Base-by-base conservation (phyloP, 208 protist genomes). In the Leishmania mexicana region DNA sequence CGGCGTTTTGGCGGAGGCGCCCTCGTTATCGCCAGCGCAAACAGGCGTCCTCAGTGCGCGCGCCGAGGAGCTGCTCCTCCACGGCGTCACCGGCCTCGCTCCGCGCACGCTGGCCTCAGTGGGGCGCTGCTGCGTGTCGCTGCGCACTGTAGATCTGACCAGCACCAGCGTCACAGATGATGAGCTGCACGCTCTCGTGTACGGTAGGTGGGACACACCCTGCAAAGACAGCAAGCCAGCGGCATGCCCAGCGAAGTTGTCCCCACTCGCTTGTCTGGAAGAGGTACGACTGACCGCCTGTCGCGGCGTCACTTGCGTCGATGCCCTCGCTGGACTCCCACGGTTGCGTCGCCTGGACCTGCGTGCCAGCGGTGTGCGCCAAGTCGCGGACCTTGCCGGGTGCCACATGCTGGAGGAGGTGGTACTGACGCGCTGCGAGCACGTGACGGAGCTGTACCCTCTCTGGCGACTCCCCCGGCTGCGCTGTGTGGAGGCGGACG, bases 251-350 rank as follows among this genome's bases (percentile, higher is more conserved):
- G 62, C 35, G 47, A 70, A 8, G 62, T 28, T 47, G 65, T 65
- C 73, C 19, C 81, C 72, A 31, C 73, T 88, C 19, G 78, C 68
- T 13, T 76, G 74, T 19, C 71, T 88, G 65, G 72, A 78, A 13
- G 73, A 64, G 67, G 38, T 88, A 45, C 70, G 67, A n/a, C 78
- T 86, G 74, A 72, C 75, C 11, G 83, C 83, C 58, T 86, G 83
- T 35, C 72, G 60, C 74, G 28, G n/a, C n/a, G 54, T 83, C 78
- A 67, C 78, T 11, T 60, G 78, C 5, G 65, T 85, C 11, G 24
- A 31, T 35, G 58, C 73, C 24, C 73, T 88, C 45, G 47, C 78
- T 38, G 73, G 58, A 15, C 81, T 88, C 1, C 84, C 84, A 40
- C 74, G 38, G 28, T 76, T 88, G 24, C 78, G 70, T 28, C 60